Percentiles rank a stretch among this genome's conserved stretches.
Evolutionary conservation across 2,329 filamentous ascomycete species (phyloP).

Genomic region (Cytospora piceicola): DNA sequence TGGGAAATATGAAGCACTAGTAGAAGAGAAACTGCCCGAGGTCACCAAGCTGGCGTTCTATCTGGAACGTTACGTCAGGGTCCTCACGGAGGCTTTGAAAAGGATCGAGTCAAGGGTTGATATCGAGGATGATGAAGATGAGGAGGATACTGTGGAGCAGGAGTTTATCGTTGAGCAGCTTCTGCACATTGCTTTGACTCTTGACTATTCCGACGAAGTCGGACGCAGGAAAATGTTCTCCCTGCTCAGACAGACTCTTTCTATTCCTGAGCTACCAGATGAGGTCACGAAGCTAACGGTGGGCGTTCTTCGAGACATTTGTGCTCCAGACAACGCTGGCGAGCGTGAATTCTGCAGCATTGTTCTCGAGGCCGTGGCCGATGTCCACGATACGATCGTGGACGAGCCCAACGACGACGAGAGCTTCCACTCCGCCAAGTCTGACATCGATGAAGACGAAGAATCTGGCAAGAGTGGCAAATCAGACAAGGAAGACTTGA

Average conservation of each 20-base stretch:
- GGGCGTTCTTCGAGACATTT: constrained; percentile 80
- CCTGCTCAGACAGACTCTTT: constrained; percentile 81
- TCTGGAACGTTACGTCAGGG: constrained; percentile 77
- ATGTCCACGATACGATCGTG: constrained; percentile 93
- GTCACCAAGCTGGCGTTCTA: constrained; percentile 89
- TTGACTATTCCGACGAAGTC: constrained; percentile 98
- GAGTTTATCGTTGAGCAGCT: constrained; percentile 97
- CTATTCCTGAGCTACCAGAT: constrained; percentile 85
- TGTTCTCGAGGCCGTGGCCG: constrained; percentile 90
- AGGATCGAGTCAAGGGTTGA: constrained; percentile 57
- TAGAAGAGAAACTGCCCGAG: constrained; percentile 94
- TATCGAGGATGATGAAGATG: constrained; percentile 67
- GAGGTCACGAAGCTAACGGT: constrained; percentile 88
- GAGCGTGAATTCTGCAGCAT: constrained; percentile 84
- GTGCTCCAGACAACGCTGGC: constrained; percentile 71
- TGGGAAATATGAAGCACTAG: constrained; percentile 72
- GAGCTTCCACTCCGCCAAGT: constrained; percentile 92
- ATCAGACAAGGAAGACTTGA: constrained; percentile 47
- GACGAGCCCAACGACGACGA: constrained; percentile 65
- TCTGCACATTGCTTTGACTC: constrained; percentile 84
- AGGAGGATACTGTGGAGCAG: constrained; percentile 84
- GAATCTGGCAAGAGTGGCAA: constrained; percentile 56
- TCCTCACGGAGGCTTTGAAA: constrained; percentile 66
- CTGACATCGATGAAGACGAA: constrained; percentile 74
- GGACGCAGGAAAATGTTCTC: constrained; percentile 95